phyloP scores from a whole-genome alignment of 73 alveolate species.

The Paramecium tetraurelia region DNA sequence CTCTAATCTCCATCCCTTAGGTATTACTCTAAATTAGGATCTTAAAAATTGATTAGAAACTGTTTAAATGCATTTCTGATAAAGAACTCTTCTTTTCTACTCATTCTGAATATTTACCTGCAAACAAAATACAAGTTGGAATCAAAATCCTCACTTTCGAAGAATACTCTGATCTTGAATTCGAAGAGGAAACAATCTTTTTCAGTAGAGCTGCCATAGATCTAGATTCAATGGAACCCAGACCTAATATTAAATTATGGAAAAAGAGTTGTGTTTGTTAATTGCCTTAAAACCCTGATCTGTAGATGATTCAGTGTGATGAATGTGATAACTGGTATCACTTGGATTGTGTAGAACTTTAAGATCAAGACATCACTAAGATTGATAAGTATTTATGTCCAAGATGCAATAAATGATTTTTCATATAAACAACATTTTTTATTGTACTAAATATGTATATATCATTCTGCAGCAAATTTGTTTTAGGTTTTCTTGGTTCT shows the following conservation, averaged over 20 bases:
- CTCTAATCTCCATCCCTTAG: not conserved
- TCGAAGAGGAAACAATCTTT: conserved; percentile 73
- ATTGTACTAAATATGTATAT: not conserved
- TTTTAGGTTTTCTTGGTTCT: conserved; percentile 47
- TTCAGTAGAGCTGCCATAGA: conserved; percentile 86
- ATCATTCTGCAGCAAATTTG: conserved; percentile 16
- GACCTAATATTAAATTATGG: conserved; percentile 89
- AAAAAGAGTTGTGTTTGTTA: conserved; percentile 81
- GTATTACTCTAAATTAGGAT: conserved; percentile 77
- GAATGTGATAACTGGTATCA: conserved; percentile 87
- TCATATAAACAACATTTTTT: not conserved
- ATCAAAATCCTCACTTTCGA: conserved; percentile 78
- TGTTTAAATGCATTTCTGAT: conserved; percentile 74
- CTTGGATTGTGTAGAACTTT: conserved; percentile 83
- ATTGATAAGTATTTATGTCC: conserved; percentile 55
- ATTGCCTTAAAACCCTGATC: conserved; percentile 90
- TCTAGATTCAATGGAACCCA: conserved; percentile 65
- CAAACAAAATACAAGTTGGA: conserved; percentile 75
- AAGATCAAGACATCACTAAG: conserved; percentile 69
- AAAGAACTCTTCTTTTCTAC: conserved; percentile 88
- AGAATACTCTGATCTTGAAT: conserved; percentile 80
- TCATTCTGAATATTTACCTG: conserved; percentile 81
- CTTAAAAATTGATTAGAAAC: conserved; percentile 75
- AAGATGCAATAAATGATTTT: not conserved
- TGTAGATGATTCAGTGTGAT: conserved; percentile 86